Base-by-base conservation (phyloP, 176 grass and related monocot genomes). In the Hsuehochloa calcarea region DNA sequence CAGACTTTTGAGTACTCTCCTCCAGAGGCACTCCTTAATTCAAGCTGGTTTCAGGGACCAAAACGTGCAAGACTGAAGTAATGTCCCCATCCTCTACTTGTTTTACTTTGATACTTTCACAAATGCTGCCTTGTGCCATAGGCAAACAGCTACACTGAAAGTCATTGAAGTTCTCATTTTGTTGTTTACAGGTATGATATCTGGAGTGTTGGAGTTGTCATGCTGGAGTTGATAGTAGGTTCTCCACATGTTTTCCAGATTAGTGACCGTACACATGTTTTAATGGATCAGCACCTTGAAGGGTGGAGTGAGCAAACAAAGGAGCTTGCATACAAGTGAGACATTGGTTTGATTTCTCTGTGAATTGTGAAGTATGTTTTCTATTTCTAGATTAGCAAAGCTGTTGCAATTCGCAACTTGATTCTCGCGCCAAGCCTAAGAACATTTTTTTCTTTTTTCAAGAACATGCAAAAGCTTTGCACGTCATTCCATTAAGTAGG, bases 131-230 rank as follows among this genome's bases (percentile, higher is more conserved):
- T 70, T 47, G 34, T 83, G 26, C 47, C 77, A 70, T 79, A 62
- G 12, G 26, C 17, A 37, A 63, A 72, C 66, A 77, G 56, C 55
- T 82, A 66, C 61, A 76, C 27, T 72, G 29, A 73, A 70, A 87
- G 5, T 80, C 20, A 80, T 39, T 61, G 49, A 89, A 78, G 11
- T 55, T 63, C 10, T 68, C 7, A 22, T 75, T 66, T 70, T 37
- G 6, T 68, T 72, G 46, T 89, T 82, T 80, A 79, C 77, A 98
- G 96, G 89, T 98, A 98, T 84, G 96, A 98, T 75, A 93, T 98
- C 55, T 98, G 96, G 96, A 98, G 96, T 68, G 85, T 95, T 61
- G 96, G 96, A 93, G 96, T 98, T 79, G 89, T 98, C 80, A 98
- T 98, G 89, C 85, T 98, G 82, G 96, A 98, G 86, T 88, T 98